phyloP scores from a whole-genome alignment of 2,329 filamentous ascomycete species.

The Macrophomina tecta region DNA sequence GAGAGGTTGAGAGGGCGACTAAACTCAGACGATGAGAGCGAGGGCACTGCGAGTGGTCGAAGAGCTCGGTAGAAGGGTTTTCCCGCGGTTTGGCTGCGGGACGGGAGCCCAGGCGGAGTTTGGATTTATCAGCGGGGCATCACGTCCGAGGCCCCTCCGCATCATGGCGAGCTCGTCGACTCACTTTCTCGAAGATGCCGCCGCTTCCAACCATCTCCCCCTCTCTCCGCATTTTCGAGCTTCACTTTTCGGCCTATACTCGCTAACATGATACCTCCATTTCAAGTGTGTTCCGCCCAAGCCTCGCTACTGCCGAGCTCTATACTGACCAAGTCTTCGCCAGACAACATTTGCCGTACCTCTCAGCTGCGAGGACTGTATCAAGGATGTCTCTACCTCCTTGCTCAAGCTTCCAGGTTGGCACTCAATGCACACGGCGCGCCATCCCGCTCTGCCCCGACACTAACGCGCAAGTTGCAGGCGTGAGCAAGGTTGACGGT shows the following conservation, averaged over 20 bases:
- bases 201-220: neutral
- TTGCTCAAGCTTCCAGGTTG: conserved; percentile 74
- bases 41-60: neutral
- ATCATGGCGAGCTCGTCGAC: conserved; percentile 14
- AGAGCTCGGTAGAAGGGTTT: neutral
- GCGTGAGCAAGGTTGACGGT: conserved; percentile 82
- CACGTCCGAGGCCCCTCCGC: conserved; percentile 25
- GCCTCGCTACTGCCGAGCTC: neutral
- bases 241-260: neutral
- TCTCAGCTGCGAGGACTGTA: conserved; percentile 87
- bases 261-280: conserved; percentile 31
- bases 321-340: conserved; percentile 1
- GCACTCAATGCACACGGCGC: conserved; percentile 19
- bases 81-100: neutral
- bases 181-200: conserved; percentile 28
- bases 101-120: neutral
- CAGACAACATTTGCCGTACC: conserved; percentile 95
- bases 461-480: conserved; percentile 47
- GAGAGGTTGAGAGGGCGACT: neutral
- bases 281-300: conserved; percentile 35
- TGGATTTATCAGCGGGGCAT: conserved; percentile 12
- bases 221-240: neutral
- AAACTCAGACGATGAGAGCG: neutral
- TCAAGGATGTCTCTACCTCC: conserved; percentile 82
- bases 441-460: neutral